A percentile compares a stretch with the other conserved stretches of the same genome.
Evolutionary conservation across 2,329 filamentous ascomycete genomes (phyloP).

Genomic region (Fusarium nygamai): DNA sequence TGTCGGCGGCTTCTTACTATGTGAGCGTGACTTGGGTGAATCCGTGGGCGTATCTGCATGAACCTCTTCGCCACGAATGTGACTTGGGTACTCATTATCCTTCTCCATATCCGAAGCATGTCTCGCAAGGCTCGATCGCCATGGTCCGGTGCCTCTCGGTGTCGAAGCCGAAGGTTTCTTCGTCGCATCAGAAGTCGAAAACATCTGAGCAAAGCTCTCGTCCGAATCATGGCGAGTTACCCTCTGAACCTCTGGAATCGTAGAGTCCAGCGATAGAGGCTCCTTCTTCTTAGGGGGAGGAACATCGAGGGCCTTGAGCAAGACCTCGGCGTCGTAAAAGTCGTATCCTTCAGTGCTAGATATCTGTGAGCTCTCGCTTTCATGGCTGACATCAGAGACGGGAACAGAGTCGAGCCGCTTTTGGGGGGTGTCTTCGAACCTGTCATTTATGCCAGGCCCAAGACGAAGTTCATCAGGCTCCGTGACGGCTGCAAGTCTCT

Average conservation of each 20-base stretch:
- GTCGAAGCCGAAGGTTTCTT: slow-evolving; percentile 30
- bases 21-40: background rate
- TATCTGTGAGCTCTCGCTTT: slow-evolving; percentile 57
- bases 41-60: slow-evolving; percentile 30
- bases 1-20: slow-evolving; percentile 1
- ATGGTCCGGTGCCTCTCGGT: slow-evolving; percentile 27
- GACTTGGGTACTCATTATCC: slow-evolving; percentile 55
- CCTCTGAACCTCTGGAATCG: slow-evolving; percentile 41
- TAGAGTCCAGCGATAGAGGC: slow-evolving; percentile 45
- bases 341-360: slow-evolving; percentile 71
- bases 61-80: slow-evolving; percentile 56
- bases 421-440: slow-evolving; percentile 50
- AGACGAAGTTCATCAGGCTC: slow-evolving; percentile 63
- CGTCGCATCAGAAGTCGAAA: slow-evolving; percentile 64
- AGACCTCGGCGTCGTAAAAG: slow-evolving; percentile 70
- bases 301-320: slow-evolving; percentile 63
- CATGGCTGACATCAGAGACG: slow-evolving; percentile 61
- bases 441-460: slow-evolving; percentile 57
- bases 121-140: slow-evolving; percentile 44
- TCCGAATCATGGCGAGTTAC: slow-evolving; percentile 63
- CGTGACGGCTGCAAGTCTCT: slow-evolving; percentile 57
- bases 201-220: slow-evolving; percentile 67
- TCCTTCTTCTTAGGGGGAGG: slow-evolving; percentile 55
- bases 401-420: slow-evolving; percentile 61
- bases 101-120: slow-evolving; percentile 43